Conservation (phyloP, 768 basidiomycete species). For the Kwoniella botswanensis region DNA sequence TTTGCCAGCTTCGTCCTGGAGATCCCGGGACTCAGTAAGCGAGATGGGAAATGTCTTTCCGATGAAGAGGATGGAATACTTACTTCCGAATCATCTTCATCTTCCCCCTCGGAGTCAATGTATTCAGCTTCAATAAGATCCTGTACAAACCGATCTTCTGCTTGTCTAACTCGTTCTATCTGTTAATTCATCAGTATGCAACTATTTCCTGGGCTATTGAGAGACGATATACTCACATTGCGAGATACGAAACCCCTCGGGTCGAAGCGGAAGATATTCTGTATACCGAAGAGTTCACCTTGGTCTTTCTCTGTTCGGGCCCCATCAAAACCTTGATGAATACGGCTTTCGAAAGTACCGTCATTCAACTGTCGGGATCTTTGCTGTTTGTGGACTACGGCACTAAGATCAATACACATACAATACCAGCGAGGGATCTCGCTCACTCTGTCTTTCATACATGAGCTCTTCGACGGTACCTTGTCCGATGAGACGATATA, state of each 20-base stretch:
- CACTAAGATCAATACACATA: neutral
- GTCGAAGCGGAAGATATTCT: conserved; percentile 56
- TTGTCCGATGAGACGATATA: conserved; percentile 54
- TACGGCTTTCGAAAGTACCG: conserved; percentile 51
- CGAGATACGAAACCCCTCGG: conserved; percentile 46
- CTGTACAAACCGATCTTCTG: conserved; percentile 48
- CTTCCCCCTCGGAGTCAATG: conserved; percentile 34
- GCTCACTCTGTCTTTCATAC: conserved; percentile 55
- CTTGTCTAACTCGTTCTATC: conserved; percentile 42
- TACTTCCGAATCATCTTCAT: conserved; percentile 35
- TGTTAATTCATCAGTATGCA: conserved; percentile 17
- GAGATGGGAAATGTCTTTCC: too few species aligned
- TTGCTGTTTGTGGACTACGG: conserved; percentile 48
- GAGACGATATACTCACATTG: conserved; percentile 32
- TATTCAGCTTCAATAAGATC: conserved; percentile 48
- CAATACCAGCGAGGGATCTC: too few species aligned
- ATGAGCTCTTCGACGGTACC: conserved; percentile 57
- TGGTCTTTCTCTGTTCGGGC: conserved; percentile 38
- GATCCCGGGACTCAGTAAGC: too few species aligned
- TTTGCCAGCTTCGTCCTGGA: conserved; percentile 34
- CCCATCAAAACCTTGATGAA: conserved; percentile 51
- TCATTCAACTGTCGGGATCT: conserved; percentile 49
- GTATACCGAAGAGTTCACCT: conserved; percentile 53
- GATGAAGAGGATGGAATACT: neutral
- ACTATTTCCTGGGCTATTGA: neutral